phyloP scores from a whole-genome alignment of 768 basidiomycete genomes.

The Boletus sp. region DNA sequence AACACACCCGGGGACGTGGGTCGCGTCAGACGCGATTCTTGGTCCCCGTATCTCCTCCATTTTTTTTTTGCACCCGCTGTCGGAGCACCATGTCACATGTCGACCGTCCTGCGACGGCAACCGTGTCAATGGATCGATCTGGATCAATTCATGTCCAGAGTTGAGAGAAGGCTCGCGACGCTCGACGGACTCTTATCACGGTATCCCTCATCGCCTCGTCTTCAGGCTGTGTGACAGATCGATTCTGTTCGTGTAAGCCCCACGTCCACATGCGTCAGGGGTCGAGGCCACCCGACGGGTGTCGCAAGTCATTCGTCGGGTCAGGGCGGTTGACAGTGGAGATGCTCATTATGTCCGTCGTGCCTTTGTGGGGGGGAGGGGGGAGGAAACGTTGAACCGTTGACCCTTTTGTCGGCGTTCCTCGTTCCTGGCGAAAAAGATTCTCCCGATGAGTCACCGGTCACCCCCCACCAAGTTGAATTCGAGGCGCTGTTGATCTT shows the following conservation, averaged over 20 bases:
- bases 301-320: background rate
- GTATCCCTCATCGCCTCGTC: background rate
- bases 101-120: background rate
- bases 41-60: background rate
- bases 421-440: background rate
- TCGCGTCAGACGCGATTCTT: background rate
- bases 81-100: background rate
- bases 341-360: background rate
- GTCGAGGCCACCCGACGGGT: background rate
- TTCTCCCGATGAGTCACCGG: too few relatives aligned
- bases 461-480: too few relatives aligned
- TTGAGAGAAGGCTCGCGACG: background rate
- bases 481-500: too few relatives aligned
- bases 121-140: background rate
- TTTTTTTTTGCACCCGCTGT: background rate
- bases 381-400: background rate
- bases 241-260: background rate
- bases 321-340: background rate
- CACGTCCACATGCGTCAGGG: background rate
- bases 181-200: background rate
- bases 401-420: background rate
- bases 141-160: background rate
- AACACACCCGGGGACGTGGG: background rate
- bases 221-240: background rate
- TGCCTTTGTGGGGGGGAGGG: too few relatives aligned